phyloP scores from a whole-genome alignment of 2,329 filamentous ascomycete species.

The Penicillium sumatraense region DNA sequence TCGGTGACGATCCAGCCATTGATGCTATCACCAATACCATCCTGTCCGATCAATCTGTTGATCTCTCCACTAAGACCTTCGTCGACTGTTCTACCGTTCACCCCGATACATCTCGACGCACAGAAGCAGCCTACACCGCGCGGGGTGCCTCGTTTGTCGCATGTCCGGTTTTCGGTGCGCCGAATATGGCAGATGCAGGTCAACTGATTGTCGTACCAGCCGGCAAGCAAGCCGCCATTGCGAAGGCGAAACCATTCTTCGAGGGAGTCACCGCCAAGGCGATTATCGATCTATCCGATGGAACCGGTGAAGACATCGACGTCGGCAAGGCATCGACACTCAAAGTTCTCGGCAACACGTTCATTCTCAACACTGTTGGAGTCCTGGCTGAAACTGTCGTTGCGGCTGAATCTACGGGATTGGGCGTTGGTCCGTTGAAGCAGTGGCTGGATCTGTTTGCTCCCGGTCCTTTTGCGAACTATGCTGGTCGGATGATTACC shows the following conservation, averaged over 20 bases:
- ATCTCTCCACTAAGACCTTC: conserved; percentile 74
- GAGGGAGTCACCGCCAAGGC: conserved; percentile 68
- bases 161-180: conserved; percentile 58
- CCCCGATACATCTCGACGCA: conserved; percentile 74
- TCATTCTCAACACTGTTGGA: conserved; percentile 82
- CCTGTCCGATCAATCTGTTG: conserved; percentile 48
- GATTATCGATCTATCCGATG: conserved; percentile 23
- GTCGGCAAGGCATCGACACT: conserved; percentile 71
- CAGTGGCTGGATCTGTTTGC: conserved; percentile 74
- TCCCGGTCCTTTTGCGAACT: conserved; percentile 74
- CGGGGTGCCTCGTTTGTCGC: conserved; percentile 76
- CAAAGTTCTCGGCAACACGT: conserved; percentile 86
- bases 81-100: conserved; percentile 89
- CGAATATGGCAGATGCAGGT: conserved; percentile 60
- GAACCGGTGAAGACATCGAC: conserved; percentile 65
- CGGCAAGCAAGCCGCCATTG: conserved; percentile 64
- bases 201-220: conserved; percentile 75
- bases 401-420: conserved; percentile 77
- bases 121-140: conserved; percentile 61
- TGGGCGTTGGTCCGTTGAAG: conserved; percentile 73
- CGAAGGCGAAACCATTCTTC: conserved; percentile 70
- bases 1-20: conserved; percentile 78
- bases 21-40: conserved; percentile 64
- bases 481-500: conserved; percentile 72
- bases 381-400: conserved; percentile 78